These are phyloP conservation scores for Hansenula sp. DNA, from an alignment of 1,139 yeast genomes.

Conservation along the genomic window DNA sequence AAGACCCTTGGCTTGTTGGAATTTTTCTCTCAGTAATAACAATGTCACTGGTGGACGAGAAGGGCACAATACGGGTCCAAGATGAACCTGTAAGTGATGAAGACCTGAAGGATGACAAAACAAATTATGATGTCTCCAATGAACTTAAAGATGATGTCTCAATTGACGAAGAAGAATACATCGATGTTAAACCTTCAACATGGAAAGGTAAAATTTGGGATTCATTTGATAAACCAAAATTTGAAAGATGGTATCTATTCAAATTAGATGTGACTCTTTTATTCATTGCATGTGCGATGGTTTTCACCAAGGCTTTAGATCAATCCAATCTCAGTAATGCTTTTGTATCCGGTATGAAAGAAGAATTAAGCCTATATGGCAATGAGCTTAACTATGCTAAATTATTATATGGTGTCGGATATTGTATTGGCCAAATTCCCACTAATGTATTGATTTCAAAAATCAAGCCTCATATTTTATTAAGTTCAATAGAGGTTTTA, in stretches of 20 bases:
- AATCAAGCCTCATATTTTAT: slow-evolving; percentile 14
- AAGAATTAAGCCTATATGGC: slow-evolving; percentile 36
- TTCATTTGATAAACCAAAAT: slow-evolving; percentile 24
- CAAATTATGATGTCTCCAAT: too few species aligned
- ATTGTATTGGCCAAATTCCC: slow-evolving; percentile 22
- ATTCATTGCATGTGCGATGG: slow-evolving; percentile 26
- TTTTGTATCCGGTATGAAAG: slow-evolving; percentile 43
- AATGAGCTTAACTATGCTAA: slow-evolving; percentile 27
- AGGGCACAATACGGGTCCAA: too few species aligned
- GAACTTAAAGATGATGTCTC: too few species aligned
- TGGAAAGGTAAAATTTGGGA: slow-evolving; percentile 24
- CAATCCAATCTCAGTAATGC: slow-evolving; percentile 33
- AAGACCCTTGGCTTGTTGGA: too few species aligned
- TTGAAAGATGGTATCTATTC: slow-evolving; percentile 25
- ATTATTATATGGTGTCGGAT: slow-evolving; percentile 24
- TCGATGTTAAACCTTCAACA: too few species aligned
- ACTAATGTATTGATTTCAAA: slow-evolving; percentile 9
- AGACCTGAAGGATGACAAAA: too few species aligned
- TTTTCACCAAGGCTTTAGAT: slow-evolving; percentile 29
- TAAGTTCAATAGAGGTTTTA: slow-evolving; percentile 12
- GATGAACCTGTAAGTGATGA: too few species aligned
- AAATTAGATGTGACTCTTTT: slow-evolving; percentile 27
- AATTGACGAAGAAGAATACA: too few species aligned
- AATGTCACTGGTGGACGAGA: too few species aligned
- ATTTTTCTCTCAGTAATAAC: too few species aligned